Base-by-base conservation (phyloP, 2,329 filamentous ascomycete species). In the Cytospora paraplurivora region DNA sequence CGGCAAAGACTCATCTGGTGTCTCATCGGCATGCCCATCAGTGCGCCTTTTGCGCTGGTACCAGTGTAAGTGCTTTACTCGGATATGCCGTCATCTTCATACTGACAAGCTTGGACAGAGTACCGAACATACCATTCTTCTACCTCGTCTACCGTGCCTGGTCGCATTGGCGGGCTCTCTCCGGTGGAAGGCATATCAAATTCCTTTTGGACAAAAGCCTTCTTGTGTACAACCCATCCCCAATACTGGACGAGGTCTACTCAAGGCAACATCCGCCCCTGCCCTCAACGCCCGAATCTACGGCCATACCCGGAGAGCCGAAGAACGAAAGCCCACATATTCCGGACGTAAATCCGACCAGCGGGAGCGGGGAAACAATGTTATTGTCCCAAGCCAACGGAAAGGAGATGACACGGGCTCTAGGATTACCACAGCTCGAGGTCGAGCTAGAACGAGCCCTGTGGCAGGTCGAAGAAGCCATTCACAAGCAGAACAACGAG, bases 61-160 rank as follows among this genome's bases (percentile, higher is more conserved):
- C 95, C 95, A 53, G 73, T 98, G 92, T 96, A 85, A 77, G 91
- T 80, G 15, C 12, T 49, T 38, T 52, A 37, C 61, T 47, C 59
- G 41, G 19, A 56, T 19, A 59, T 13, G n/a, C 50, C 21, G 33
- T 50, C 10, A 27, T 44, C 41, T 64, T 19, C 32, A 44, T 51
- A 56, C 67, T 54, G 65, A 70, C 62, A 21, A 64, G 53, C 44
- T 15, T 55, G 50, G 64, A 12, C 69, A 96, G 92, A 67, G 84
- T 97, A 67, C 93, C 94, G 41, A 97, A 99, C 74, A 81, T 99
- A 13, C 95, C 95, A 19, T 98, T 98, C 81, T 98, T 98, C 81
- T 99, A 98, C 76, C 85, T 98, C 49, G 86, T 86, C 19, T 99
- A 96, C 79, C 86, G 95, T 68, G 90, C 92, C 33, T 98, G 91